These are phyloP conservation scores for Pichia membranifaciens DNA, from an alignment of 805 yeast genomes.

Conservation along the genomic window DNA sequence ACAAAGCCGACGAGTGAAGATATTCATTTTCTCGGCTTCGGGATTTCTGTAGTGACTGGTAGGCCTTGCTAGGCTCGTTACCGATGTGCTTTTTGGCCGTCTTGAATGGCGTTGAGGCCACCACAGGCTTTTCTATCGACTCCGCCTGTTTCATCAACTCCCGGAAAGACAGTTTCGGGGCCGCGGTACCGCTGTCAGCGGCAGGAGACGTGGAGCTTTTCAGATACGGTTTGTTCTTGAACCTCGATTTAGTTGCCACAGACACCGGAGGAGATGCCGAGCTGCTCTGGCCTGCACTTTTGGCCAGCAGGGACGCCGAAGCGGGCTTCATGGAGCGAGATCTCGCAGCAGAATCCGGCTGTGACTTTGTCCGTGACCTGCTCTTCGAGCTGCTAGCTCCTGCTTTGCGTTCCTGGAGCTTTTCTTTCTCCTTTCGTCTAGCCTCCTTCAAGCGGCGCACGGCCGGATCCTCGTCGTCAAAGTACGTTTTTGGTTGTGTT, in stretches of 20 bases:
- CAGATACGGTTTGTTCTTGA: constrained; percentile 4
- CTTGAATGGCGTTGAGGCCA: constrained; percentile 29
- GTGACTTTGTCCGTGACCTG: too few species aligned
- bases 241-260: constrained; percentile 6
- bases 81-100: not conserved
- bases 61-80: constrained; percentile 13
- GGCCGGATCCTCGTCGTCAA: constrained; percentile 58
- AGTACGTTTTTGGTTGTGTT: too few species aligned
- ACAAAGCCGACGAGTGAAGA: not conserved
- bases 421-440: constrained; percentile 49
- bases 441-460: constrained; percentile 64
- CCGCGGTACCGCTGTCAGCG: constrained; percentile 16
- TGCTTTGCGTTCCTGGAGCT: not conserved
- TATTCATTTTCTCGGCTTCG: constrained; percentile 5
- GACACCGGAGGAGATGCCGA: not conserved
- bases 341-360: not conserved
- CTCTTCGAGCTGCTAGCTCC: not conserved
- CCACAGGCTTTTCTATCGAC: constrained; percentile 45
- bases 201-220: not conserved
- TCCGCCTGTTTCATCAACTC: constrained; percentile 69
- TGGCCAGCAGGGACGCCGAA: not conserved
- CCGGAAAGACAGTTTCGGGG: constrained; percentile 50
- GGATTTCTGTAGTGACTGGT: constrained; percentile 13
- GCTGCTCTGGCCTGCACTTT: too few species aligned
- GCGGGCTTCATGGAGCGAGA: not conserved